phyloP scores from a whole-genome alignment of 805 yeast genomes.

The Cyberlindnera sargentensis region DNA sequence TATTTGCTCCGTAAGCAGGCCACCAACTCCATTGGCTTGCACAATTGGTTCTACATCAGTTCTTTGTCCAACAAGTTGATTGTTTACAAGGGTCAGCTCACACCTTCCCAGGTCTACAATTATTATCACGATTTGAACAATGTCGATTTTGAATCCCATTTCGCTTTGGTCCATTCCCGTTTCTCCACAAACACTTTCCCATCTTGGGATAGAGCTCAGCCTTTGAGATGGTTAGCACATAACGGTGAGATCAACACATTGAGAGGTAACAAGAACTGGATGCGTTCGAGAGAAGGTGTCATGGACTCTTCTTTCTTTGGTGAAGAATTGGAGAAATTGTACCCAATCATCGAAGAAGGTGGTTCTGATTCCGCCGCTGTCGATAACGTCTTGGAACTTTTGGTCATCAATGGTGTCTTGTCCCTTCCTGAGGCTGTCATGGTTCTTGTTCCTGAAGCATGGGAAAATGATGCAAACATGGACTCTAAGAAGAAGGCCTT shows the following conservation, averaged over 20 bases:
- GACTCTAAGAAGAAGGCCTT: constrained; percentile 91
- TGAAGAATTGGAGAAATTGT: constrained; percentile 82
- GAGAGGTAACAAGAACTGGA: constrained; percentile 98
- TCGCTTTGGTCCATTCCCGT: constrained; percentile 94
- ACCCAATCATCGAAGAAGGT: constrained; percentile 96
- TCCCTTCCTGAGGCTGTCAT: constrained; percentile 95
- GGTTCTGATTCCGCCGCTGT: constrained; percentile 98
- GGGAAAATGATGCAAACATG: constrained; percentile 85
- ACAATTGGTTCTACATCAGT: constrained; percentile 97
- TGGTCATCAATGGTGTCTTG: constrained; percentile 85
- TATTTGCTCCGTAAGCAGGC: constrained; percentile 85
- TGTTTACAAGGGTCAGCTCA: constrained; percentile 96
- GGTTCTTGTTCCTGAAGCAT: constrained; percentile 96
- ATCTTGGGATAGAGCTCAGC: constrained; percentile 99
- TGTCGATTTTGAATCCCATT: constrained; percentile 89
- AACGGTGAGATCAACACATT: constrained; percentile 97
- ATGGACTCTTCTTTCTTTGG: constrained; percentile 85
- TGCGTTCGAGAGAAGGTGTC: constrained; percentile 97
- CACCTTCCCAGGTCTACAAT: constrained; percentile 92
- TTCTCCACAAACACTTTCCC: constrained; percentile 98
- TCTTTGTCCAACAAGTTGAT: constrained; percentile 83
- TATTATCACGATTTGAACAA: constrained; percentile 90
- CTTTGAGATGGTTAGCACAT: constrained; percentile 94
- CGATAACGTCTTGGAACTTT: constrained; percentile 88
- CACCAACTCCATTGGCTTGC: constrained; percentile 84